Conservation (phyloP, 371 early-diverging fungal genomes). For the Syncephalastrum contaminatum region DNA sequence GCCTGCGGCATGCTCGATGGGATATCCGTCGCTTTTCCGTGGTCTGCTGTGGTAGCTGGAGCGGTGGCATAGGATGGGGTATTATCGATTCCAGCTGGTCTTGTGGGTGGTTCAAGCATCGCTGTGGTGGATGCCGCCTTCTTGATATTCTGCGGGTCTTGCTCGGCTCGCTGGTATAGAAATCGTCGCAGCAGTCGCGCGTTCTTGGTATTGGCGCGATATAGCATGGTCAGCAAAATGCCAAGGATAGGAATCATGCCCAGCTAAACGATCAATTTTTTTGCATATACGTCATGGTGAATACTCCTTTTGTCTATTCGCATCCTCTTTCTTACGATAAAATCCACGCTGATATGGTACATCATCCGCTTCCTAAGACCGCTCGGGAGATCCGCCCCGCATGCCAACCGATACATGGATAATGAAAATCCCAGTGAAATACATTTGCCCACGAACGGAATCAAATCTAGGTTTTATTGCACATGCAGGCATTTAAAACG, state of each 20-base stretch:
- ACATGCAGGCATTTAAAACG: neutral
- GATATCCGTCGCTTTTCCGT: no score
- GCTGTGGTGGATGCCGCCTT: no score
- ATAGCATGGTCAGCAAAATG: conserved; percentile 37
- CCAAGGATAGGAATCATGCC: conserved; percentile 46
- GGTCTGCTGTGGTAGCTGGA: no score
- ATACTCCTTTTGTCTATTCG: neutral
- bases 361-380: conserved; percentile 30
- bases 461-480: conserved; percentile 35
- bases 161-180: conserved; percentile 36
- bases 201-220: conserved; percentile 47
- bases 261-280: conserved; percentile 20
- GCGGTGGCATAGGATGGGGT: no score
- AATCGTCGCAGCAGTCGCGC: conserved; percentile 30
- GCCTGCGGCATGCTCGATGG: no score
- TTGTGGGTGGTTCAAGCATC: no score
- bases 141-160: conserved; percentile 3
- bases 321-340: conserved; percentile 26
- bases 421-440: conserved; percentile 39
- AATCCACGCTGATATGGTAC: conserved; percentile 41
- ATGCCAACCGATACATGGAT: conserved; percentile 37
- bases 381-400: conserved; percentile 30
- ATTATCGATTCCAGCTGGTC: no score
- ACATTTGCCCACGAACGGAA: conserved; percentile 47
- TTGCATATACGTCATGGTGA: neutral